These are phyloP conservation scores for Tetrapisispora pingtungensis DNA, from an alignment of 805 yeast genomes.

Conservation along the genomic window DNA sequence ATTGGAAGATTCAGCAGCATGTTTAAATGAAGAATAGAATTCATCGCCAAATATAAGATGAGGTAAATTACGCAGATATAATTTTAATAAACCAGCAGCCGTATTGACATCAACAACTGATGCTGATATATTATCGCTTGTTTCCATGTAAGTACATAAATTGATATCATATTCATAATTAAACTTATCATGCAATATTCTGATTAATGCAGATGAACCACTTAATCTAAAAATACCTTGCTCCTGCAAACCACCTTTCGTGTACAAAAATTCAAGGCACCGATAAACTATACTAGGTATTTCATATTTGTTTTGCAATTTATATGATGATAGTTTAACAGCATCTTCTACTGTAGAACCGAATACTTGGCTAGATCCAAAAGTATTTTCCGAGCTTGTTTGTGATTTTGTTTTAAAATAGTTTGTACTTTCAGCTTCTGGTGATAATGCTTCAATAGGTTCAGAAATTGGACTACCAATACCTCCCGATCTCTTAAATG, in stretches of 20 bases:
- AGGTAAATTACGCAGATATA: conserved; percentile 72
- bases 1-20: conserved; percentile 26
- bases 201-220: conserved; percentile 75
- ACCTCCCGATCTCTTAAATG: conserved; percentile 36
- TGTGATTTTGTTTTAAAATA: conserved; percentile 18
- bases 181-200: conserved; percentile 57
- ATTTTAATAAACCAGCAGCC: conserved; percentile 74
- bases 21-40: conserved; percentile 32
- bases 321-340: conserved; percentile 40
- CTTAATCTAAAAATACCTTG: conserved; percentile 88
- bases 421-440: conserved; percentile 30
- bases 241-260: conserved; percentile 63
- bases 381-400: not conserved
- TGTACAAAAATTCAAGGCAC: conserved; percentile 58
- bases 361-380: conserved; percentile 44
- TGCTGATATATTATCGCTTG: conserved; percentile 1
- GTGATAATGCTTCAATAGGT: conserved; percentile 18
- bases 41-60: conserved; percentile 53
- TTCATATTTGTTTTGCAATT: conserved; percentile 27
- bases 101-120: conserved; percentile 60
- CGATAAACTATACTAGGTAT: conserved; percentile 68
- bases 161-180: conserved; percentile 62
- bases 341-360: conserved; percentile 54
- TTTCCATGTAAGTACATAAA: conserved; percentile 34
- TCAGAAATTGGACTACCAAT: not conserved